phyloP scores from a whole-genome alignment of 306 rosid species.

The Leucaena leucocephala region DNA sequence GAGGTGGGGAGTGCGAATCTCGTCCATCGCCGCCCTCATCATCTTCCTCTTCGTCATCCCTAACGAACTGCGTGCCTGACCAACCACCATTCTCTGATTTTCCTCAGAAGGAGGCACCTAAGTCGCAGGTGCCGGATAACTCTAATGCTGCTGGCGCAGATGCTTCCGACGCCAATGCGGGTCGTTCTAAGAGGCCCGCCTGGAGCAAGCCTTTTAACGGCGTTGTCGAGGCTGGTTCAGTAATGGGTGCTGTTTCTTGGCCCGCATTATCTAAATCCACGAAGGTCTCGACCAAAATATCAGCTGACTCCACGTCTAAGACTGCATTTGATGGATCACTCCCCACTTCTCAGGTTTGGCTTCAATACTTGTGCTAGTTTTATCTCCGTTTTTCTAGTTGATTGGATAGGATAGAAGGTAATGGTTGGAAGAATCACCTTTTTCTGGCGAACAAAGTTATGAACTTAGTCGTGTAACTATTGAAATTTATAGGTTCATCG shows the following conservation, averaged over 20 bases:
- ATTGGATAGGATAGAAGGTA: neutral
- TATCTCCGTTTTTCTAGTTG: neutral
- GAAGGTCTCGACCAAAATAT: slow-evolving; percentile 51
- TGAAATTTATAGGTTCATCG: neutral
- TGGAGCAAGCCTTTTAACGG: slow-evolving; percentile 76
- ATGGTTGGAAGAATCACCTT: neutral
- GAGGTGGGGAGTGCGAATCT: slow-evolving; percentile 62
- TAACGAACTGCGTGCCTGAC: slow-evolving; percentile 36
- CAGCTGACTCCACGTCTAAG: slow-evolving; percentile 54
- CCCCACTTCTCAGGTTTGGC: slow-evolving; percentile 64
- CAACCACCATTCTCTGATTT: slow-evolving; percentile 42
- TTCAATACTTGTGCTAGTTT: slow-evolving; percentile 3
- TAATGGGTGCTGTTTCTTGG: slow-evolving; percentile 79
- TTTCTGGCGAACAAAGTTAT: neutral
- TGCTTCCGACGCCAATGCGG: slow-evolving; percentile 47
- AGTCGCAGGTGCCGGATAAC: neutral
- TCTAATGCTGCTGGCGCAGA: neutral
- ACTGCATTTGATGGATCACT: slow-evolving; percentile 47
- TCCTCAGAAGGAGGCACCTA: slow-evolving; percentile 11
- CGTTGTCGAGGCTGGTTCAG: slow-evolving; percentile 54
- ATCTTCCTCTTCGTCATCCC: slow-evolving; percentile 48
- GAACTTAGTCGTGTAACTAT: neutral
- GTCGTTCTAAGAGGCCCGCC: slow-evolving; percentile 53
- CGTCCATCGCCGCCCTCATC: slow-evolving; percentile 44
- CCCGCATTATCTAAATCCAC: slow-evolving; percentile 71